Evolutionary conservation across 768 basidiomycete genomes (phyloP).

Genomic region (Gymnopilus dilepis): DNA sequence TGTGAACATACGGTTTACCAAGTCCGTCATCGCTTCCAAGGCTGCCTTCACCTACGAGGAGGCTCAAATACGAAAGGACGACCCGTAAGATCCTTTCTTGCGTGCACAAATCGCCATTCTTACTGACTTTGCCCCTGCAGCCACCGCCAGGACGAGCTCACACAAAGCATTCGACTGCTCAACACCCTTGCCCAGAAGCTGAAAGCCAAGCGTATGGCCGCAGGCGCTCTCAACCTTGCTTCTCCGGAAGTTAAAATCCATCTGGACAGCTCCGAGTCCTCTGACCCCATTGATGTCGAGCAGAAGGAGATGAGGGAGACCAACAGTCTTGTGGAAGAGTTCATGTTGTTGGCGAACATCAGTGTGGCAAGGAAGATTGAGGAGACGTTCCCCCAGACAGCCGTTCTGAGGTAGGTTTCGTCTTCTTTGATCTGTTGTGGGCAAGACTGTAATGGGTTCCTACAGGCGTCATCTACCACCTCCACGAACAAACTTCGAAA

Average conservation of each 20-base stretch:
- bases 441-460: not conserved
- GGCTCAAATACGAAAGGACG: slow-evolving; percentile 92
- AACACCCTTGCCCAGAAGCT: slow-evolving; percentile 87
- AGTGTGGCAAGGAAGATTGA: slow-evolving; percentile 92
- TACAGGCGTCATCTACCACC: slow-evolving; percentile 88
- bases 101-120: not conserved
- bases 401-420: slow-evolving; percentile 73
- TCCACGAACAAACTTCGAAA: slow-evolving; percentile 93
- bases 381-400: slow-evolving; percentile 94
- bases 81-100: slow-evolving; percentile 48
- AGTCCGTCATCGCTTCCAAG: slow-evolving; percentile 96
- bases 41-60: slow-evolving; percentile 97
- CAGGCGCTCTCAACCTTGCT: slow-evolving; percentile 96
- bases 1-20: slow-evolving; percentile 88
- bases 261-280: slow-evolving; percentile 89
- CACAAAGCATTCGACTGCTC: slow-evolving; percentile 84
- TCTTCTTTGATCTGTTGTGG: slow-evolving; percentile 5
- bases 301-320: slow-evolving; percentile 93
- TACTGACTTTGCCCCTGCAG: slow-evolving; percentile 40
- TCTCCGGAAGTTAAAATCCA: slow-evolving; percentile 99
- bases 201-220: slow-evolving; percentile 85
- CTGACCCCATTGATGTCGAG: slow-evolving; percentile 96
- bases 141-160: slow-evolving; percentile 78
- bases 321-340: slow-evolving; percentile 96
- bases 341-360: slow-evolving; percentile 98